Base-by-base conservation (phyloP, 306 rosid species). In the Glycyrrhiza uralensis region DNA sequence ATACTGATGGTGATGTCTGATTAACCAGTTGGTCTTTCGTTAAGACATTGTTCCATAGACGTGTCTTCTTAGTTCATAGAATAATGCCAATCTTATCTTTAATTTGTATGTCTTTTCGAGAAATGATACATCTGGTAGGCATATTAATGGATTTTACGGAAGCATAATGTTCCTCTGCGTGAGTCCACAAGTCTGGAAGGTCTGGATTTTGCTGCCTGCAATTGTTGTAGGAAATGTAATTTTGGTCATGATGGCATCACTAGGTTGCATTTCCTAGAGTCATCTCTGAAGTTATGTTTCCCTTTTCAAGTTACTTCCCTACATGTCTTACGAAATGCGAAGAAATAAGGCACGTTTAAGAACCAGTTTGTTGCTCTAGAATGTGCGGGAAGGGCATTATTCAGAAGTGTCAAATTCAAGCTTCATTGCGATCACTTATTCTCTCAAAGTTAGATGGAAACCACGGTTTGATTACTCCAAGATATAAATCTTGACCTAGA, bases 201-300 rank as follows among this genome's bases (percentile, higher is more conserved):
- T 56, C 22, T 60, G 65, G 18, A 47, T 77, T 65, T 60, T n/a
- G 11, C 55, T 49, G 46, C 32, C 55, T 59, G 29, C 57, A 60
- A 3, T 38, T 68, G 70, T 57, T 19, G 11, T 60, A 5, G 56
- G 15, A 11, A 36, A 14, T 47, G 23, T 47, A 6, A n/a, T 68
- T 5, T 62, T 61, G 50, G 64, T 47, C 11, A 42, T 15, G 65
- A 38, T 62, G 33, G 14, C 29, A 36, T 50, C 0, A 3, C 13
- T 22, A 10, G 9, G 63, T 33, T 61, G 60, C 28, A 62, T 56
- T 71, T 41, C 38, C 45, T 41, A 14, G 18, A 36, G 54, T 41
- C 47, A 46, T 19, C 17, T 10, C 2, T 45, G 24, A 32, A 32
- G 15, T 45, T 49, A 10, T 20, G 6, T 18, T 30, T 57, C 13